Conservation (phyloP, 2,329 filamentous ascomycete genomes). For the Nigrospora osmanthi region DNA sequence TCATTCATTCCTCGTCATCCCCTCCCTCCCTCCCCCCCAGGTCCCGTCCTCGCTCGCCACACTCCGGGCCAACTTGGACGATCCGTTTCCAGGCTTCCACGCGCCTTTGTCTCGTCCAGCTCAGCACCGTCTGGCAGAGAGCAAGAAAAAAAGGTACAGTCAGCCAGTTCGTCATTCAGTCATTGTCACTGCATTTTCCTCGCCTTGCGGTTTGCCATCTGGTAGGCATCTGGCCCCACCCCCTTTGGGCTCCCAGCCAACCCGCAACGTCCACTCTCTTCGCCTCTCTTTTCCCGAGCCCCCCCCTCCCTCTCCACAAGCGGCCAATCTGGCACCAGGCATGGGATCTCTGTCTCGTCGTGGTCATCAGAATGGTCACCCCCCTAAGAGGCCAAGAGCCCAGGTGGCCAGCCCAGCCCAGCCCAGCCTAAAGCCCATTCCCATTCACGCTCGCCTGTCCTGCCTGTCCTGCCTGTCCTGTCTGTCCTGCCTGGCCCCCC, state of each 20-base stretch:
- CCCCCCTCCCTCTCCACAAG: not conserved
- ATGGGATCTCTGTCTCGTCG: not conserved
- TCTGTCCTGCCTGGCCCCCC: too few relatives aligned
- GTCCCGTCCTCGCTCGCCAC: conserved; percentile 12
- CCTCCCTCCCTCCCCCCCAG: not conserved
- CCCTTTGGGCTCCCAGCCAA: not conserved
- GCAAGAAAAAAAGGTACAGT: conserved; percentile 7
- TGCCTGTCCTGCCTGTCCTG: too few relatives aligned
- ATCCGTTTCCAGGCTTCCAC: conserved; percentile 21
- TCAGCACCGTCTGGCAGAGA: conserved; percentile 7
- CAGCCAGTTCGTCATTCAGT: not conserved
- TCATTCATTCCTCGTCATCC: not conserved
- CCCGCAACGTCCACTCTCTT: not conserved
- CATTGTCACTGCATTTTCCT: too few relatives aligned
- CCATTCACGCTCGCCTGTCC: not conserved
- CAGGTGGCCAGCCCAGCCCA: not conserved
- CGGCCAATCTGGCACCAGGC: not conserved
- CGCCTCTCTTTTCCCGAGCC: conserved; percentile 1
- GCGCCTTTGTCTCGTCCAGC: conserved; percentile 15
- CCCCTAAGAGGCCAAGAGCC: not conserved
- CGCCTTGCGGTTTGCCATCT: conserved; percentile 11
- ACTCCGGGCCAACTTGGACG: conserved; percentile 18
- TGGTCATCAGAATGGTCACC: not conserved
- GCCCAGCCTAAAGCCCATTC: conserved; percentile 1
- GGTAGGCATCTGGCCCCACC: conserved; percentile 18